Percentiles rank a stretch among this genome's conserved stretches.
These are phyloP conservation scores for Phytophthora boehmeriae DNA, from an alignment of 352 stramenopile species.

Conservation along the genomic window DNA sequence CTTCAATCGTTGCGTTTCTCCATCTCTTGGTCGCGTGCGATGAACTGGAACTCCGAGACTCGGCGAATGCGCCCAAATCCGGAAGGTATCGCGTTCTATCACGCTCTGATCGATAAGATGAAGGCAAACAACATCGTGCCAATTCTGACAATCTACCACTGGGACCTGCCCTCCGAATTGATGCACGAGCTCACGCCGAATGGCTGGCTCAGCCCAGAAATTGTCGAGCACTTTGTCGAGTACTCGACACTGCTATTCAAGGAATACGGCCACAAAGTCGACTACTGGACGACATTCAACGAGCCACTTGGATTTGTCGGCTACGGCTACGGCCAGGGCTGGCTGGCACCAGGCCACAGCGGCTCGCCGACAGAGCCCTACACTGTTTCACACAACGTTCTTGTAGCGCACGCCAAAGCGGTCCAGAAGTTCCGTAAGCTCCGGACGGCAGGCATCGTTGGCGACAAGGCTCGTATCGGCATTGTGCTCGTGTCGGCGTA, in stretches of 20 bases:
- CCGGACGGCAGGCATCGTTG: conserved; percentile 16
- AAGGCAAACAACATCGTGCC: conserved; percentile 20
- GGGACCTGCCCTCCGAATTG: conserved; percentile 22
- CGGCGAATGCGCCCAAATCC: conserved; percentile 28
- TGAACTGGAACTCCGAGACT: conserved; percentile 28
- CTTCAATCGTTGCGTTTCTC: conserved; percentile 83
- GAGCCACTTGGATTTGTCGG: conserved; percentile 83
- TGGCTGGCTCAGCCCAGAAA: conserved; percentile 31
- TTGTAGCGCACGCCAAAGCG: conserved; percentile 86
- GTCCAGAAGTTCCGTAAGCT: conserved; percentile 74
- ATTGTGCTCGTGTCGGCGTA: conserved; percentile 86
- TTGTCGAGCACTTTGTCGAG: conserved; percentile 40
- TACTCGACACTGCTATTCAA: conserved; percentile 90
- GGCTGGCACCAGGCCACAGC: conserved; percentile 35
- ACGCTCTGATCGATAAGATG: conserved; percentile 32
- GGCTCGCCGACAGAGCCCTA: conserved; percentile 38
- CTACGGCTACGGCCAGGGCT: conserved; percentile 80
- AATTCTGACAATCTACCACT: conserved; percentile 36
- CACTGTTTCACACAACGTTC: conserved; percentile 72
- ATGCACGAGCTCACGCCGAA: conserved; percentile 45
- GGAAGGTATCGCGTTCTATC: conserved; percentile 37
- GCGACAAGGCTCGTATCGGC: conserved; percentile 71
- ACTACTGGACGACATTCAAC: conserved; percentile 94
- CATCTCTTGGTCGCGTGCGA: conserved; percentile 34
- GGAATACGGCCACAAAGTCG: conserved; percentile 87